Evolutionary conservation across 2,329 filamentous ascomycete species (phyloP).

Genomic region (Beauveria sp.): DNA sequence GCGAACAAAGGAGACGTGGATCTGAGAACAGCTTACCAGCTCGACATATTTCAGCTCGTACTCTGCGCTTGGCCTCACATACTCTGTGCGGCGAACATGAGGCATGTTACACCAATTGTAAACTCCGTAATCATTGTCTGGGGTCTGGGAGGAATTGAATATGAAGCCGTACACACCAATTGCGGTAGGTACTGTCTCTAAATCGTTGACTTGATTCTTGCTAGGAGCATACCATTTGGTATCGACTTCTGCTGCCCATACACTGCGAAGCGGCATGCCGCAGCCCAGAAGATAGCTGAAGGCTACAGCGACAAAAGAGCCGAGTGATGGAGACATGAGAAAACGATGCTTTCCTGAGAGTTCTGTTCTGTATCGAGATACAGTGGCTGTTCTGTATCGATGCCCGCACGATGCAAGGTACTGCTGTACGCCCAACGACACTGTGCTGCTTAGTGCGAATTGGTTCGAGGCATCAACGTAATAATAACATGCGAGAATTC

Average conservation of each 20-base stretch:
- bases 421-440: background rate
- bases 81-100: conserved; percentile 63
- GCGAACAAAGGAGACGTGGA: background rate
- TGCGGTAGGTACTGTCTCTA: conserved; percentile 48
- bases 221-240: conserved; percentile 52
- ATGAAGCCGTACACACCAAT: conserved; percentile 65
- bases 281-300: conserved; percentile 6
- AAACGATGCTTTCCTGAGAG: too few species aligned
- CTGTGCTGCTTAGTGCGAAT: background rate
- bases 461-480: background rate
- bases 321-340: background rate
- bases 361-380: background rate
- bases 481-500: background rate
- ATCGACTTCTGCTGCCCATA: conserved; percentile 24
- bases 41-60: conserved; percentile 69
- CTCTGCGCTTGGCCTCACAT: conserved; percentile 43
- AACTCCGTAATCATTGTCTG: conserved; percentile 47
- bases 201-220: conserved; percentile 50
- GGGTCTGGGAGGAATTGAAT: conserved; percentile 58
- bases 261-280: conserved; percentile 6
- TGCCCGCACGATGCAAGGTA: background rate
- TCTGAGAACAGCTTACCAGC: conserved; percentile 42
- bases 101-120: conserved; percentile 91
- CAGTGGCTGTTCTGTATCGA: background rate
- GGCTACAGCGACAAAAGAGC: conserved; percentile 2